phyloP scores from a whole-genome alignment of 2,329 filamentous ascomycete genomes.

The Xylariaceae sp. region DNA sequence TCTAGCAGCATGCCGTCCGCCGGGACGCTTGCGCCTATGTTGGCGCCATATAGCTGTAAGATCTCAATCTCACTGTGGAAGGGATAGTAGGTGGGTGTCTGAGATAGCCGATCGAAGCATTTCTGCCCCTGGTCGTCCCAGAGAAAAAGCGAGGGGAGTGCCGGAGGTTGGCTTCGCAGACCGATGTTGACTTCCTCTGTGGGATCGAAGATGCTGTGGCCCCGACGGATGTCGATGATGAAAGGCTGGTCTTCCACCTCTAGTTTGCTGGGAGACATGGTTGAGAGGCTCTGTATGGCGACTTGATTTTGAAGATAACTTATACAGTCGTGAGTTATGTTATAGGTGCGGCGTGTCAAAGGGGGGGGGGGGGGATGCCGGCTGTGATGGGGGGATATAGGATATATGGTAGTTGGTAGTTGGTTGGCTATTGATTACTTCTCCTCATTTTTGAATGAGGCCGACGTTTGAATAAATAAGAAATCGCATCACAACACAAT shows the following conservation, averaged over 20 bases:
- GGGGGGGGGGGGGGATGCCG: too few species aligned
- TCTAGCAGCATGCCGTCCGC: slow-evolving; percentile 1
- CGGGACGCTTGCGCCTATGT: neutral
- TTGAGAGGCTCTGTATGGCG: neutral
- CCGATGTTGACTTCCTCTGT: neutral
- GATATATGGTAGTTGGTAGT: too few species aligned
- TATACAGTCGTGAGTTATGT: neutral
- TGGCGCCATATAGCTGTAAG: neutral
- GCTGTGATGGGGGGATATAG: too few species aligned
- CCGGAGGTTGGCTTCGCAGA: neutral
- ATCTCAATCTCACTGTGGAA: slow-evolving; percentile 10
- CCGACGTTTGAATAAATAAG: too few species aligned
- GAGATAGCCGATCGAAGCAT: slow-evolving; percentile 2
- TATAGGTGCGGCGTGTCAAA: too few species aligned
- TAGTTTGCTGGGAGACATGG: slow-evolving; percentile 1
- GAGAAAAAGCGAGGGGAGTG: slow-evolving; percentile 3
- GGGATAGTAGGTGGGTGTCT: slow-evolving; percentile 5
- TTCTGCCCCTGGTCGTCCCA: slow-evolving; percentile 8
- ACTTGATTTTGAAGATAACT: neutral
- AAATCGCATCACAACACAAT: too few species aligned
- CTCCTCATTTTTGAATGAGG: too few species aligned
- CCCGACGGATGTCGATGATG: slow-evolving; percentile 3
- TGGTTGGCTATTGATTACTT: too few species aligned
- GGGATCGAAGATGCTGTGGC: neutral
- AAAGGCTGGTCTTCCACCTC: neutral